Evolutionary conservation across 305 asterid genomes (phyloP).

Genomic region (Fraxinus floribunda): DNA sequence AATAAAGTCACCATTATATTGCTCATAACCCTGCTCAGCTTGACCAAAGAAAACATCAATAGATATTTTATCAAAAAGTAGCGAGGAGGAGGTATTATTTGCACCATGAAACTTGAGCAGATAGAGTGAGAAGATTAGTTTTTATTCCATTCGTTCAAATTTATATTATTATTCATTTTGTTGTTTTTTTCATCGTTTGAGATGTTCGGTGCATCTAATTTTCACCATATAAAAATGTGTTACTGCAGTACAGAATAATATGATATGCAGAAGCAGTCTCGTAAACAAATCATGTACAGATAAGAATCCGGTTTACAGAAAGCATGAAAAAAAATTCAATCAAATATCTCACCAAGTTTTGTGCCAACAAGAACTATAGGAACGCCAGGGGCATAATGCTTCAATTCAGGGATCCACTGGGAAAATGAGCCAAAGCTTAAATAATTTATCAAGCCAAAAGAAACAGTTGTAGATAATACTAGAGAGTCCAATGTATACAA

Average conservation of each 20-base stretch:
- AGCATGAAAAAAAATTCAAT: background rate
- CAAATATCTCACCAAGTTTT: conserved; percentile 17
- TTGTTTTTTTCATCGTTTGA: background rate
- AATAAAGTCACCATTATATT: background rate
- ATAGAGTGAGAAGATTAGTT: background rate
- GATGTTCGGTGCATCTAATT: background rate
- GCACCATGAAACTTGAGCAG: background rate
- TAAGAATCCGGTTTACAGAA: background rate
- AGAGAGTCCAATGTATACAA: background rate
- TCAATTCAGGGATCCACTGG: conserved; percentile 15
- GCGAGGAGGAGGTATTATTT: background rate
- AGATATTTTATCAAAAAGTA: background rate
- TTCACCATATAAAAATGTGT: background rate
- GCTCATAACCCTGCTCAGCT: background rate
- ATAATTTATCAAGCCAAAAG: background rate
- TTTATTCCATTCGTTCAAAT: background rate
- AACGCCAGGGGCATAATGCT: conserved; percentile 19
- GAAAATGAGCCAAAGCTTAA: background rate
- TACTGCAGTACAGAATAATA: background rate
- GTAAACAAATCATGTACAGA: background rate
- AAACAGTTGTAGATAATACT: background rate
- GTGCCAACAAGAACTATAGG: conserved; percentile 19
- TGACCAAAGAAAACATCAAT: background rate
- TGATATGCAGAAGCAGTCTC: background rate
- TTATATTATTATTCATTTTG: background rate